Evolutionary conservation across 768 basidiomycete species (phyloP).

Genomic region (Ramaria sp.): DNA sequence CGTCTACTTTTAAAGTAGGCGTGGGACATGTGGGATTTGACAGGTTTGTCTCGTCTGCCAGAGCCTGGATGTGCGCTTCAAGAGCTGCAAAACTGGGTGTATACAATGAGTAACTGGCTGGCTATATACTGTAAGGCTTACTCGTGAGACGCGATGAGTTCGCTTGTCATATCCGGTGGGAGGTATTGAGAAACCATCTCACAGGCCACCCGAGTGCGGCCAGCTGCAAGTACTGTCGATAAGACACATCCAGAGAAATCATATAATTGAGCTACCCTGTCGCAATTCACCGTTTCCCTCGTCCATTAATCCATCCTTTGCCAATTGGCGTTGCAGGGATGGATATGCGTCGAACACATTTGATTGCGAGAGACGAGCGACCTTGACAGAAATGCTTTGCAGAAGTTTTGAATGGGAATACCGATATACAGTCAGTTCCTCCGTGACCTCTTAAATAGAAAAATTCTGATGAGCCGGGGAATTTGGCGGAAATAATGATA

Average conservation of each 20-base stretch:
- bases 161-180: constrained; percentile 32
- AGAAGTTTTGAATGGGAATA: constrained; percentile 47
- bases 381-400: constrained; percentile 54
- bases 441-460: constrained; percentile 44
- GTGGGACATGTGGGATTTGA: constrained; percentile 23
- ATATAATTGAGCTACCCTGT: constrained; percentile 33
- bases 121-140: constrained; percentile 26
- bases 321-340: constrained; percentile 53
- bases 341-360: constrained; percentile 51
- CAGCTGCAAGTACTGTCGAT: constrained; percentile 35
- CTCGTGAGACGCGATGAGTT: constrained; percentile 63
- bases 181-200: constrained; percentile 74
- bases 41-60: constrained; percentile 38
- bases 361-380: constrained; percentile 40
- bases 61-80: constrained; percentile 41
- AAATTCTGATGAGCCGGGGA: background rate
- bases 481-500: background rate
- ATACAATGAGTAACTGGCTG: constrained; percentile 2
- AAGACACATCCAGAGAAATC: background rate
- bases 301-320: constrained; percentile 73
- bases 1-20: constrained; percentile 17
- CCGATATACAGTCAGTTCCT: constrained; percentile 63
- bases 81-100: constrained; percentile 47
- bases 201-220: constrained; percentile 54
- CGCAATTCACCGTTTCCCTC: constrained; percentile 58